These are phyloP conservation scores for Colletotrichum lupini DNA, from an alignment of 2,329 filamentous ascomycete species.

Conservation along the genomic window DNA sequence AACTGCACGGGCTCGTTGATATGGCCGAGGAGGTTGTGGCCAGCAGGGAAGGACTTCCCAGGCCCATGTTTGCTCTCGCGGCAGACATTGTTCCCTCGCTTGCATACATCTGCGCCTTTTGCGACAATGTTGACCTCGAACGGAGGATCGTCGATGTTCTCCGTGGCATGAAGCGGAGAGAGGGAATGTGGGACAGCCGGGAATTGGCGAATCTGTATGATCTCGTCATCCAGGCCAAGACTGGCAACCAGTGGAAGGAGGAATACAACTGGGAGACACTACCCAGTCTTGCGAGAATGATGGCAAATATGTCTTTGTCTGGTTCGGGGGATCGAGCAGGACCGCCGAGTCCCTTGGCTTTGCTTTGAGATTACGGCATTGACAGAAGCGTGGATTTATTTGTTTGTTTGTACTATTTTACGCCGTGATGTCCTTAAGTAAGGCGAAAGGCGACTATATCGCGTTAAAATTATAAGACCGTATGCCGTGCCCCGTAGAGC, in stretches of 20 bases:
- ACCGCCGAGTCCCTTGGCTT: not conserved
- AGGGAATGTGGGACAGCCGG: constrained; percentile 35
- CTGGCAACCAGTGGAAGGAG: constrained; percentile 19
- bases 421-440: too few species aligned
- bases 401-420: too few species aligned
- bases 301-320: constrained; percentile 2
- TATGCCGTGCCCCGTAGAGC: too few species aligned
- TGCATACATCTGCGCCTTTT: constrained; percentile 33
- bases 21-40: constrained; percentile 23
- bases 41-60: not conserved
- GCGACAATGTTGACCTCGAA: constrained; percentile 24
- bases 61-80: constrained; percentile 19
- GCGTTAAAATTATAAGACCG: too few species aligned
- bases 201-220: constrained; percentile 32
- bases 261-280: constrained; percentile 31
- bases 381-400: not conserved
- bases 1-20: not conserved
- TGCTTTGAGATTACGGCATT: not conserved
- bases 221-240: constrained; percentile 4
- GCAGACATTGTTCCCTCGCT: constrained; percentile 25
- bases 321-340: not conserved
- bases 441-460: too few species aligned
- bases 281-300: constrained; percentile 17
- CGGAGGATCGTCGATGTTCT: constrained; percentile 29
- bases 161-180: constrained; percentile 28